Conservation (phyloP, 805 yeast genomes). For the Yamadazyma takamatsuzukensis region DNA sequence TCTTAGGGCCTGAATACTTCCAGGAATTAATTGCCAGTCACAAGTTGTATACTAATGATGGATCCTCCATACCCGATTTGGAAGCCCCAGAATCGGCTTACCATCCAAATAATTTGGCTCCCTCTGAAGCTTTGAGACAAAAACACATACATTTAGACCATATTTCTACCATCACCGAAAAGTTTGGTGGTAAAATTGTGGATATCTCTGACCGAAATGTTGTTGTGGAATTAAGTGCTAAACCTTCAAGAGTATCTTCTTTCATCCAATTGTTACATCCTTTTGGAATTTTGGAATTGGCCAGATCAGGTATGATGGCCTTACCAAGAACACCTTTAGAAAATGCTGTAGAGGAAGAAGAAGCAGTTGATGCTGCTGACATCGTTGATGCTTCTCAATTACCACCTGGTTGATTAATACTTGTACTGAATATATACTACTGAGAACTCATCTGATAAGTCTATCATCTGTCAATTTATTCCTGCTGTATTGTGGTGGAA, state of each 20-base stretch:
- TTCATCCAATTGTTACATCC: slow-evolving; percentile 90
- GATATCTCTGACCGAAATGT: slow-evolving; percentile 93
- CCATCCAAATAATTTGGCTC: slow-evolving; percentile 88
- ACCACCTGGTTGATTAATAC: slow-evolving; percentile 78
- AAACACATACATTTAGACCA: slow-evolving; percentile 87
- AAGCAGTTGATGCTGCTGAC: slow-evolving; percentile 53
- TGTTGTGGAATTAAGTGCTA: slow-evolving; percentile 90
- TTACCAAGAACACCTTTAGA: slow-evolving; percentile 92
- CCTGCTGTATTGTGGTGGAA: too few species aligned
- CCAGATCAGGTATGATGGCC: slow-evolving; percentile 98
- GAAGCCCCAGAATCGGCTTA: slow-evolving; percentile 45
- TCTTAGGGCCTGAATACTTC: slow-evolving; percentile 97
- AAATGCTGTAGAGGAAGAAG: slow-evolving; percentile 41
- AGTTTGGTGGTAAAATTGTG: slow-evolving; percentile 90
- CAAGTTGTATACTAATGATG: slow-evolving; percentile 43
- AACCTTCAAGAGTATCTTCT: slow-evolving; percentile 84
- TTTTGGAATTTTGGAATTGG: slow-evolving; percentile 93
- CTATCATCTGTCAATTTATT: slow-evolving; percentile 1
- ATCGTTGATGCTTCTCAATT: slow-evolving; percentile 83
- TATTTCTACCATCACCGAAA: slow-evolving; percentile 71
- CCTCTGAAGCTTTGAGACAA: slow-evolving; percentile 90
- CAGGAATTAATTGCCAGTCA: slow-evolving; percentile 91
- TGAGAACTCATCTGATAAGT: background rate
- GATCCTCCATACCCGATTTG: slow-evolving; percentile 40
- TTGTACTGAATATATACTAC: background rate